Evolutionary conservation across 179 eudicot species (phyloP).

Genomic region (Patellifolia procumbens): DNA sequence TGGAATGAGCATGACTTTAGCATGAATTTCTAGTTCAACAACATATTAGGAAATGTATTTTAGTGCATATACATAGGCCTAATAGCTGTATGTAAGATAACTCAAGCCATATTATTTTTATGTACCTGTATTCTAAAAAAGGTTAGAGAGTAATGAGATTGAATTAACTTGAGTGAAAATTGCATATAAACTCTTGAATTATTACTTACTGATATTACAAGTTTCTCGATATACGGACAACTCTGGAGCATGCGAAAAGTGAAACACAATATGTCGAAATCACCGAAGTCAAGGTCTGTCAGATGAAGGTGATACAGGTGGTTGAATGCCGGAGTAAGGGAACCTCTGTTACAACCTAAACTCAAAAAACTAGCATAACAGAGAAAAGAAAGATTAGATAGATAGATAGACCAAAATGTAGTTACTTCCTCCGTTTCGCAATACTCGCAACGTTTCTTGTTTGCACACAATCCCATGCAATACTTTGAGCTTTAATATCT

Average conservation of each 20-base stretch:
- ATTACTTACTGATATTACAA: constrained; percentile 16
- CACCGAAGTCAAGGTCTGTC: background rate
- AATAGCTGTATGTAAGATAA: too few species aligned
- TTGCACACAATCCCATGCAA: too few species aligned
- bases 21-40: too few species aligned
- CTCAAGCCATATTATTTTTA: too few species aligned
- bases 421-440: background rate
- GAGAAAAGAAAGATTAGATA: background rate
- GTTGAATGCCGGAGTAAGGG: background rate
- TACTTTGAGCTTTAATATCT: too few species aligned
- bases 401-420: background rate
- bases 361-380: background rate
- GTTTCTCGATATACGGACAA: background rate
- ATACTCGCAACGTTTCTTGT: too few species aligned
- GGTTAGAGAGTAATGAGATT: background rate
- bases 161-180: background rate
- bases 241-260: constrained; percentile 1
- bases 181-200: background rate
- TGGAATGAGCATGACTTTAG: too few species aligned
- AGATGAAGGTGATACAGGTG: constrained; percentile 3
- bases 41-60: too few species aligned
- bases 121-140: too few species aligned
- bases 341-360: background rate
- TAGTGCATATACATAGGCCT: too few species aligned
- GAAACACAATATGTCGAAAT: background rate